These are phyloP conservation scores for Suillus spraguei DNA, from an alignment of 768 basidiomycete species.

Conservation along the genomic window DNA sequence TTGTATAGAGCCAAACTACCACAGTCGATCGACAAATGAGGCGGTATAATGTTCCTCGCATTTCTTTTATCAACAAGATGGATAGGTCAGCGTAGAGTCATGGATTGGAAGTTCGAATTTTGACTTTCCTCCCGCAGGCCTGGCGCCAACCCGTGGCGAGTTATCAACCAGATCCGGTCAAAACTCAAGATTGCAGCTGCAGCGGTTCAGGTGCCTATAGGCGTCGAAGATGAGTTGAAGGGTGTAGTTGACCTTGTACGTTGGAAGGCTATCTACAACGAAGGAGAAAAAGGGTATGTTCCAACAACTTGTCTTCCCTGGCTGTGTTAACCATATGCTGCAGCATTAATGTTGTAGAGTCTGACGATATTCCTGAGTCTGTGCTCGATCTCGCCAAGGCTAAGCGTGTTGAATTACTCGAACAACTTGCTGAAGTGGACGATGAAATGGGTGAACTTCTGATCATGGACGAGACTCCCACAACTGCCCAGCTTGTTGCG, in stretches of 20 bases:
- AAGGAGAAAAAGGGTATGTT: conserved; percentile 91
- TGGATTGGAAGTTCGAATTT: background rate
- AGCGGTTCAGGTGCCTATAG: conserved; percentile 95
- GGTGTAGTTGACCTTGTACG: conserved; percentile 95
- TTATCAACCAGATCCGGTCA: conserved; percentile 86
- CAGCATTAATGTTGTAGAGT: conserved; percentile 77
- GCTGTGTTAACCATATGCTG: conserved; percentile 6
- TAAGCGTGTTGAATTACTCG: conserved; percentile 91
- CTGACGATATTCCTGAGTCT: conserved; percentile 84
- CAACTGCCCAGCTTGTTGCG: conserved; percentile 68
- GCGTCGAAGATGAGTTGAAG: conserved; percentile 79
- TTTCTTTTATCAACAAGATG: conserved; percentile 99
- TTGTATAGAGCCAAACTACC: conserved; percentile 87
- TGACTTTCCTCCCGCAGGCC: conserved; percentile 51
- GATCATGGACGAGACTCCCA: conserved; percentile 81
- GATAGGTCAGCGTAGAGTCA: conserved; percentile 60
- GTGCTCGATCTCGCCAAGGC: conserved; percentile 73
- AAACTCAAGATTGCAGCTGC: conserved; percentile 94
- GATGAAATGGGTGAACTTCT: conserved; percentile 93
- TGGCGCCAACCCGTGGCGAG: conserved; percentile 96
- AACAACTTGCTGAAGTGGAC: conserved; percentile 95
- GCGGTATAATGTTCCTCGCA: conserved; percentile 91
- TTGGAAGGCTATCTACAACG: conserved; percentile 94
- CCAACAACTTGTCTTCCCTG: background rate
- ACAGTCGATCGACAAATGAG: conserved; percentile 99